Conservation (phyloP, 208 protist species). For the Leishmania guyanensis region DNA sequence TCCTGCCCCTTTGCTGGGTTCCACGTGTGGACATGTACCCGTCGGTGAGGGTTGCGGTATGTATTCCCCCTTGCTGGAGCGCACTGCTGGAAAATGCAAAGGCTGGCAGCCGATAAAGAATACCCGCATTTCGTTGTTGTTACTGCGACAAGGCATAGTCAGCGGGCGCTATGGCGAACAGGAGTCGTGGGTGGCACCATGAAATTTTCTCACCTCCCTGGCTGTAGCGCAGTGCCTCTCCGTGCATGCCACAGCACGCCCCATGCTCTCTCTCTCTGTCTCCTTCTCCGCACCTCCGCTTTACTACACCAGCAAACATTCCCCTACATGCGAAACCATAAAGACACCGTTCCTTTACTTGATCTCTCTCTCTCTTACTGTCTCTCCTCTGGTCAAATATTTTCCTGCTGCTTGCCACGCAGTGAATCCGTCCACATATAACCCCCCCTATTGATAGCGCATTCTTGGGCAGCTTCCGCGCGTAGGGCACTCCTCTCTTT, state of each 20-base stretch:
- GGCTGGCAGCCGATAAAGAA: not conserved
- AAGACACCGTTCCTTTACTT: not conserved
- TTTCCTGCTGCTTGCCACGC: not conserved
- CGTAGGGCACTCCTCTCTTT: slow-evolving; percentile 1
- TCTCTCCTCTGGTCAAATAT: not conserved
- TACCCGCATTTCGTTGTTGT: not conserved
- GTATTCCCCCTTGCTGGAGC: not conserved
- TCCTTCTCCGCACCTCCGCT: not conserved
- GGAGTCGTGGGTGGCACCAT: not conserved
- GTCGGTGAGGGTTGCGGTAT: not conserved
- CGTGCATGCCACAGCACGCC: not conserved
- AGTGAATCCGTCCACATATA: not conserved
- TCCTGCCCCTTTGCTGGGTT: not conserved
- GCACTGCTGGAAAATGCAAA: not conserved
- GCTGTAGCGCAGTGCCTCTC: not conserved
- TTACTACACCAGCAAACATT: not conserved
- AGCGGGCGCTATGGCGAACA: not conserved
- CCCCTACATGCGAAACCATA: not conserved
- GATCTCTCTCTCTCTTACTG: not conserved
- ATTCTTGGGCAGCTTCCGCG: not conserved
- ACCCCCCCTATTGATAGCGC: not conserved
- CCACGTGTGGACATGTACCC: not conserved
- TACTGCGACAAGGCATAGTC: not conserved
- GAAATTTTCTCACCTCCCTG: not conserved
- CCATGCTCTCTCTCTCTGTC: not conserved